A percentile compares a stretch with the other conserved stretches of the same genome.
Evolutionary conservation across 1,284 basidiomycete genomes (phyloP).

Genomic region (Phenoliferia sp.): DNA sequence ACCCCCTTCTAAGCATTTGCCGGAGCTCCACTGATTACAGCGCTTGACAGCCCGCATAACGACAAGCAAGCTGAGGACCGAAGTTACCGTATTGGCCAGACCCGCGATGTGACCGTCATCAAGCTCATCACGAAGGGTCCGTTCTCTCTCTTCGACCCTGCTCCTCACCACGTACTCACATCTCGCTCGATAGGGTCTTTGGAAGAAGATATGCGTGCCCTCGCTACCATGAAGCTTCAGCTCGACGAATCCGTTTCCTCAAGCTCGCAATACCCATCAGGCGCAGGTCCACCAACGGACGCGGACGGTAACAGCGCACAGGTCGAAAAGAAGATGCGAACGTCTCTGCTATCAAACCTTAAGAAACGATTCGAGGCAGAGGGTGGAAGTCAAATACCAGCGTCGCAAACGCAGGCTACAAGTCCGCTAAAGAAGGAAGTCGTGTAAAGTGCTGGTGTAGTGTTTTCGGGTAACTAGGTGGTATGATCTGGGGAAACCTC

Average conservation of each 20-base stretch:
- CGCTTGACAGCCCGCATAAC: constrained; percentile 48
- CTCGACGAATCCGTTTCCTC: constrained; percentile 88
- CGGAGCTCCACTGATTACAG: not conserved
- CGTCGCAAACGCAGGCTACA: not conserved
- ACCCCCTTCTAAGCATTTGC: constrained; percentile 37
- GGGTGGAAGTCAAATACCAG: not conserved
- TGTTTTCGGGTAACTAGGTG: not conserved
- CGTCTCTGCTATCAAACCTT: constrained; percentile 18
- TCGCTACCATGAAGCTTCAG: constrained; percentile 83
- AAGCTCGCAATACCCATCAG: constrained; percentile 42
- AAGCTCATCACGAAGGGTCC: constrained; percentile 23
- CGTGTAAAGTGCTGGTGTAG: not conserved
- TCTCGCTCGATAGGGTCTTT: constrained; percentile 18
- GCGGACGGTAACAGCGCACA: not conserved
- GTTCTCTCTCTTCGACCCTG: constrained; percentile 48
- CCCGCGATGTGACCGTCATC: constrained; percentile 72
- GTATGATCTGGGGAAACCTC: not conserved
- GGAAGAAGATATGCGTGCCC: constrained; percentile 80
- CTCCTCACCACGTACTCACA: constrained; percentile 51
- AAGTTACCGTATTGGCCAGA: constrained; percentile 96
- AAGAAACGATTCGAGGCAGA: constrained; percentile 21
- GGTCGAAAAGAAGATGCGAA: constrained; percentile 15
- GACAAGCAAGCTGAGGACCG: constrained; percentile 96
- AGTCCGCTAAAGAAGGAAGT: not conserved
- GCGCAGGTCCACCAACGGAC: not conserved